phyloP scores from a whole-genome alignment of 169 alveolate genomes.

The Cystoisospora suis region DNA sequence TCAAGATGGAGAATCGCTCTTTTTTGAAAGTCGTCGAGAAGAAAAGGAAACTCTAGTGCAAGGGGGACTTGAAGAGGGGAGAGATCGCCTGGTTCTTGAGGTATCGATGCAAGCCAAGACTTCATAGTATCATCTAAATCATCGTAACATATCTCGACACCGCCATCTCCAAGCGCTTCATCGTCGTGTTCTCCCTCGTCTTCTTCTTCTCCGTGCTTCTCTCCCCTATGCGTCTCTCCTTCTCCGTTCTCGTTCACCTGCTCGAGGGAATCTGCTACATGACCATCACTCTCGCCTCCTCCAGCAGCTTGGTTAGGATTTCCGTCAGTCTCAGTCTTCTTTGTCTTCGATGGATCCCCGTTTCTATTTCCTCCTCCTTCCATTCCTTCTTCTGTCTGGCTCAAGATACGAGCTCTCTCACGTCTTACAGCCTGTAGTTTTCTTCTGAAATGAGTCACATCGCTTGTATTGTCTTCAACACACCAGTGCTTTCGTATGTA shows the following conservation, averaged over 20 bases:
- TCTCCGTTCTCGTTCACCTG: neutral
- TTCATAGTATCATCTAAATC: neutral
- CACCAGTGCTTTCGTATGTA: slow-evolving; percentile 10
- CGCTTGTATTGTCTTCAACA: neutral
- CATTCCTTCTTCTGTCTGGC: too few relatives aligned
- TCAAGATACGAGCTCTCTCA: slow-evolving; percentile 2
- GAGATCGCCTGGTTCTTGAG: slow-evolving; percentile 1
- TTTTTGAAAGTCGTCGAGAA: slow-evolving; percentile 96
- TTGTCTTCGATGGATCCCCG: too few relatives aligned
- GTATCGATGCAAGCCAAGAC: slow-evolving; percentile 8
- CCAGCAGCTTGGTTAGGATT: too few relatives aligned
- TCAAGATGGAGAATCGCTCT: slow-evolving; percentile 93
- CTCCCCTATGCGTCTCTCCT: neutral
- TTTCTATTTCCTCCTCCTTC: too few relatives aligned
- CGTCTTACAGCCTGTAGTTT: neutral
- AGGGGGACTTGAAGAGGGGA: slow-evolving; percentile 52
- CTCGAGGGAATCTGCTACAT: neutral
- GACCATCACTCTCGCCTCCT: neutral
- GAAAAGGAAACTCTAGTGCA: slow-evolving; percentile 90
- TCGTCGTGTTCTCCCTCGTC: neutral
- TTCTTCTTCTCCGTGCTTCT: neutral
- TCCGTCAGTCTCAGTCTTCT: too few relatives aligned
- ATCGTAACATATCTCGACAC: neutral
- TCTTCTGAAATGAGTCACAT: slow-evolving; percentile 2
- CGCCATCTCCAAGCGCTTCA: neutral